Evolutionary conservation across 1,284 basidiomycete genomes (phyloP).

Genomic region (Marasmius oreades): DNA sequence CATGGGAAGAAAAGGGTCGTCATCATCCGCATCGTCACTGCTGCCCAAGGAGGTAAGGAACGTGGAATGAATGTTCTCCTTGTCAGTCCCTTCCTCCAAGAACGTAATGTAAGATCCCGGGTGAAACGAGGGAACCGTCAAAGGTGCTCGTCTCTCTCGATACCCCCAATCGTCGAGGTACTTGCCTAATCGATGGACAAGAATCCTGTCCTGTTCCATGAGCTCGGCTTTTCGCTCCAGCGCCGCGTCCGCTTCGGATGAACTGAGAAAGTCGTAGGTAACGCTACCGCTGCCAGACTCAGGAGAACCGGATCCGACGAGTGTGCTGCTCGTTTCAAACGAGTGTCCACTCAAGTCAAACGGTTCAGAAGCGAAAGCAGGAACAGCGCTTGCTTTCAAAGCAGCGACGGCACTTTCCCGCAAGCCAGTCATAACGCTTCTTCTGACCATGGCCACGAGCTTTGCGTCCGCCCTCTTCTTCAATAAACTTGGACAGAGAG

Average conservation of each 20-base stretch:
- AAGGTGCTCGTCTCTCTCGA: background rate
- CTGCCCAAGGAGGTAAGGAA: background rate
- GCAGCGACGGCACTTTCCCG: background rate
- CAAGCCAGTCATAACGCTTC: background rate
- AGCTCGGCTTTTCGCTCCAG: background rate
- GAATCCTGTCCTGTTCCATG: slow-evolving; percentile 3
- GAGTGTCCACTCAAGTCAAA: background rate
- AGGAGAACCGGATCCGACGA: background rate
- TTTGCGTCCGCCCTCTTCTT: background rate
- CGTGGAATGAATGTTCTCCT: background rate
- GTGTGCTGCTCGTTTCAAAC: background rate
- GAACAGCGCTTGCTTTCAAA: background rate
- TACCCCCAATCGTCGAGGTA: slow-evolving; percentile 1
- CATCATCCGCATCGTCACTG: background rate
- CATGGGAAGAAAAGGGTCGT: background rate
- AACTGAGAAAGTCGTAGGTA: background rate
- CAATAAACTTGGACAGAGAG: background rate
- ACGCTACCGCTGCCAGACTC: background rate
- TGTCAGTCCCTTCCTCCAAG: background rate
- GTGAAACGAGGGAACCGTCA: background rate
- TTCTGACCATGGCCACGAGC: background rate
- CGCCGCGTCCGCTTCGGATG: background rate
- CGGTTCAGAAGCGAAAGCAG: background rate
- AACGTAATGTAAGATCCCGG: background rate
- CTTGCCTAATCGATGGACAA: background rate